Base-by-base conservation (phyloP, 225 moss, liverwort and hornwort species). In the Climacium dendroides region DNA sequence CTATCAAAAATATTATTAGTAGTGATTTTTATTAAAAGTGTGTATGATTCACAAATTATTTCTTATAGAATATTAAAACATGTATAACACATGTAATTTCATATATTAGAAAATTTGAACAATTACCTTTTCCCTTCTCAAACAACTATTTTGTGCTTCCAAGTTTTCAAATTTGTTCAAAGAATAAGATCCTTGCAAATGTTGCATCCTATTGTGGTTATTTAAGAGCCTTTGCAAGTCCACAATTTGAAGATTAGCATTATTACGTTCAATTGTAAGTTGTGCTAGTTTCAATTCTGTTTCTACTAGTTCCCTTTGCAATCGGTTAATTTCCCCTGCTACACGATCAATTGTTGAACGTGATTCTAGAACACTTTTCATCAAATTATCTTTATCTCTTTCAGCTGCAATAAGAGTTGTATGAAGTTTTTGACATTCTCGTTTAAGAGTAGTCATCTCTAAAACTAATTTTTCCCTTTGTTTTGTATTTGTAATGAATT, bases 351-450 rank as follows among this genome's bases (percentile, higher is more conserved):
- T 66, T 78, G 81, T 78, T 69, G 91, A 75, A 25, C 73, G 88
- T 29, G 81, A 89, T 72, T 93, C 93, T 30, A 86, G 3, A 37
- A 87, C 18, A 47, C 84, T 89, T 84, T 89, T 91, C 58, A 78
- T 78, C 13, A 90, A 66, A 67, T 23, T 65, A 30, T 89, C 86
- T 88, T 89, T 93, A 30, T 91, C 91, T 85, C 61, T 91, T 88
- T 91, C 87, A 54, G 30, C 70, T 19, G 15, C 60, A 59, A 37
- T 10, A 34, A 89, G 62, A 66, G 24, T 60, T 20, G 35, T 65
- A 15, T 43, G 82, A 89, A 93, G 78, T 43, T 83, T 93, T 83
- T 85, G 87, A 34, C 60, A 85, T 81, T 91, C 73, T 85, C 11
- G 29, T 18, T 85, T 85, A 5, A 85, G 23, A 18, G 65, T 53